phyloP scores from a whole-genome alignment of 2,329 filamentous ascomycete genomes.

The Aspergillus sojae region DNA sequence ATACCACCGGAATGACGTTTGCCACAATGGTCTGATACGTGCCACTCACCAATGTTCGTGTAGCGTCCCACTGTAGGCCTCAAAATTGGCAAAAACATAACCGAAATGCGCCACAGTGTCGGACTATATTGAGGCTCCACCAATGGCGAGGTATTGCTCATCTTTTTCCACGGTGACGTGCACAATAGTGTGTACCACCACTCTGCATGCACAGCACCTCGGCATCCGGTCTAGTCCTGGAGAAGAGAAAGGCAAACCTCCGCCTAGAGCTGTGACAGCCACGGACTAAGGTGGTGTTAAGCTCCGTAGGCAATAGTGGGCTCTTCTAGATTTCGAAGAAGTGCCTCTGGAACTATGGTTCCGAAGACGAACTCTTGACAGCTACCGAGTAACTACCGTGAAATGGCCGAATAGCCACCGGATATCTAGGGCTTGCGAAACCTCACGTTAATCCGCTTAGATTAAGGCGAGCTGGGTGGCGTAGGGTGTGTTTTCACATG shows the following conservation, averaged over 20 bases:
- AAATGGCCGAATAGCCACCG: neutral
- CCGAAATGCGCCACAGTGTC: neutral
- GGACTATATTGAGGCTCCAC: neutral
- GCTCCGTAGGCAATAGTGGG: neutral
- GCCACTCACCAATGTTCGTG: neutral
- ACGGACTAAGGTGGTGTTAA: neutral
- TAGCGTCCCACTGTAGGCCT: neutral
- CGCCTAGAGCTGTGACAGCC: neutral
- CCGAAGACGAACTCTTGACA: neutral
- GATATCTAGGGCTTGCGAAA: neutral
- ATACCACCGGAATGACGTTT: neutral
- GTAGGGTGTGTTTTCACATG: neutral
- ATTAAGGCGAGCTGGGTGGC: neutral
- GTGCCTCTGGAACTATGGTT: neutral
- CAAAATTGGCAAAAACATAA: neutral
- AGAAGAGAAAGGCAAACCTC: neutral
- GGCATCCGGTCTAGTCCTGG: neutral
- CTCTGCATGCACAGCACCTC: too few relatives aligned
- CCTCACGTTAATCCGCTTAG: neutral
- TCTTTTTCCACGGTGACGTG: too few relatives aligned
- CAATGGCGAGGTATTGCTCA: neutral
- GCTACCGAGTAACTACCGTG: neutral
- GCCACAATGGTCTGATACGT: neutral
- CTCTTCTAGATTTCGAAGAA: neutral
- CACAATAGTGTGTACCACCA: too few relatives aligned